These are phyloP conservation scores for Dactylellina parvicollis DNA, from an alignment of 2,329 filamentous ascomycete genomes.

Conservation along the genomic window DNA sequence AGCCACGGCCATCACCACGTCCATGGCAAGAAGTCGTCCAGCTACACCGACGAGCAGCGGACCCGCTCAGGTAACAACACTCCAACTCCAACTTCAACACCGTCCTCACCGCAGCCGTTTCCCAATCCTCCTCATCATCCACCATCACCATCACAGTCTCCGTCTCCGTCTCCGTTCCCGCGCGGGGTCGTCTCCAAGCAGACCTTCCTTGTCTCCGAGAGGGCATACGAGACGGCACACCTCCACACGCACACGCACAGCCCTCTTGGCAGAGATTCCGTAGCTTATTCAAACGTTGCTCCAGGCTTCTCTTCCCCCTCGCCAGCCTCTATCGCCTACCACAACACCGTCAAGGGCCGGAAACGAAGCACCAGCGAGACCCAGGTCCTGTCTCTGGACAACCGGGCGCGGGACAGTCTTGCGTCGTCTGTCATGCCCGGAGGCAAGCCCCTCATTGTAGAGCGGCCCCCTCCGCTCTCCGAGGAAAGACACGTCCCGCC, in stretches of 20 bases:
- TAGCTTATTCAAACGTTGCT: slow-evolving; percentile 61
- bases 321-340: slow-evolving; percentile 65
- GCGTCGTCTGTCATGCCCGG: slow-evolving; percentile 43
- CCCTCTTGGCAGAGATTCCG: slow-evolving; percentile 57
- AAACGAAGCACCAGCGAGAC: slow-evolving; percentile 66
- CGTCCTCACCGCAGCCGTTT: slow-evolving; percentile 37
- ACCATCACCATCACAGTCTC: slow-evolving; percentile 22
- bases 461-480: slow-evolving; percentile 24
- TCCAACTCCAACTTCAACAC: slow-evolving; percentile 66
- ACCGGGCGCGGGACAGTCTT: slow-evolving; percentile 62
- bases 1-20: slow-evolving; percentile 69
- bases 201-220: slow-evolving; percentile 34
- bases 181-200: slow-evolving; percentile 62
- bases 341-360: slow-evolving; percentile 51
- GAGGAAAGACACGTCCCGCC: slow-evolving; percentile 46
- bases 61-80: slow-evolving; percentile 63
- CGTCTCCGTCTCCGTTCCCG: slow-evolving; percentile 64
- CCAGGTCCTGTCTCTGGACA: slow-evolving; percentile 66
- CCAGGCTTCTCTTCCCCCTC: slow-evolving; percentile 69
- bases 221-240: slow-evolving; percentile 45
- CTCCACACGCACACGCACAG: slow-evolving; percentile 54
- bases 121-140: slow-evolving; percentile 13
- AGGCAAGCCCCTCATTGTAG: slow-evolving; percentile 39
- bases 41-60: slow-evolving; percentile 78
- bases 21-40: slow-evolving; percentile 77